Percentiles rank a stretch among this genome's conserved stretches.
Conservation (phyloP, 208 protist genomes). For the Strigomonas galati region DNA sequence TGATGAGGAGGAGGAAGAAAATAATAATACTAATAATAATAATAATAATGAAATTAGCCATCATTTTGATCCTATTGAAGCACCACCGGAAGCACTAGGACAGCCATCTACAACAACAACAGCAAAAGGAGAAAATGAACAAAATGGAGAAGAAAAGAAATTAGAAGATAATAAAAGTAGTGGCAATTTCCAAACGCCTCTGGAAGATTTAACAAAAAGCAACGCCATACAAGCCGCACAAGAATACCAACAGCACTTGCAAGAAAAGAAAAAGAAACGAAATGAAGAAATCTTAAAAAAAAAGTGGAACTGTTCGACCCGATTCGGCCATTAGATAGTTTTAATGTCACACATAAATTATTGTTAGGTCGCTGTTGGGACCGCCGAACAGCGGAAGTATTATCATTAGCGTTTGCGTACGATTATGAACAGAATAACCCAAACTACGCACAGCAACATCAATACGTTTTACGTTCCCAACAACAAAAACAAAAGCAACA, state of each 20-base stretch:
- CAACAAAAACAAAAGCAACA: neutral
- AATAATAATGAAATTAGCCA: slow-evolving; percentile 2
- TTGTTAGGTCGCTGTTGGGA: slow-evolving; percentile 80
- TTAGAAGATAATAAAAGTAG: neutral
- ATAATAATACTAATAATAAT: slow-evolving; percentile 11
- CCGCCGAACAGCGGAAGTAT: slow-evolving; percentile 42
- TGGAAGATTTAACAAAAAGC: slow-evolving; percentile 25
- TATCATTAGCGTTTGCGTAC: slow-evolving; percentile 18
- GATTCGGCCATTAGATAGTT: slow-evolving; percentile 53
- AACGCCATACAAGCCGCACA: slow-evolving; percentile 42
- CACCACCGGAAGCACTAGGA: neutral
- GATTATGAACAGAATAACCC: neutral
- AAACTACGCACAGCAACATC: neutral
- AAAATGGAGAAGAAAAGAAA: neutral
- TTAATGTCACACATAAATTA: slow-evolving; percentile 60
- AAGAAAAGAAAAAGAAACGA: slow-evolving; percentile 37
- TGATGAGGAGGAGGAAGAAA: neutral
- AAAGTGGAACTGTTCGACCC: slow-evolving; percentile 54
- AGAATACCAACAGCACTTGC: slow-evolving; percentile 49
- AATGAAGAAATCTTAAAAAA: slow-evolving; percentile 14
- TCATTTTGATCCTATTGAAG: neutral
- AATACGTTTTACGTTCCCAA: neutral
- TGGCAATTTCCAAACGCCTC: neutral
- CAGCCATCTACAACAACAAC: neutral
- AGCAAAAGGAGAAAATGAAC: neutral